Percentiles rank a stretch among this genome's conserved stretches.
Evolutionary conservation across 2,329 filamentous ascomycete species (phyloP).

Genomic region (Ploettnerulaceae sp.): DNA sequence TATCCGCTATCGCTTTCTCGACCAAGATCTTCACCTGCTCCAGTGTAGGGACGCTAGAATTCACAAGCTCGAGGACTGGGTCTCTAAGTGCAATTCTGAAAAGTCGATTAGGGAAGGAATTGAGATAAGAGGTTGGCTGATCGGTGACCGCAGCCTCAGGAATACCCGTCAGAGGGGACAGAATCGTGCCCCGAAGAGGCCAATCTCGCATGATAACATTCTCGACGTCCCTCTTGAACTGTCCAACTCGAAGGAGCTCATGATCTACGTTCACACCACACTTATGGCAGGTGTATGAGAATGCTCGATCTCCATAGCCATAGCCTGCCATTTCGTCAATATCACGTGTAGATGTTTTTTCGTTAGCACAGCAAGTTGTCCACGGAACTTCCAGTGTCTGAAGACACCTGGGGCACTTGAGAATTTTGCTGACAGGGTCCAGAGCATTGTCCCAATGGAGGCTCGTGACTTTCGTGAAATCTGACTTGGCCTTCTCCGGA

Average conservation of each 20-base stretch:
- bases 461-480: conserved; percentile 46
- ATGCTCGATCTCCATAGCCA: conserved; percentile 57
- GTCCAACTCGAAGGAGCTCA: conserved; percentile 54
- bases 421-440: conserved; percentile 43
- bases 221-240: conserved; percentile 54
- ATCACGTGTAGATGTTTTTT: conserved; percentile 35
- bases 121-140: conserved; percentile 21
- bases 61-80: conserved; percentile 39
- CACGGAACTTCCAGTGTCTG: conserved; percentile 46
- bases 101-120: conserved; percentile 54
- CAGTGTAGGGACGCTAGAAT: conserved; percentile 41
- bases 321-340: conserved; percentile 38
- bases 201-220: conserved; percentile 41
- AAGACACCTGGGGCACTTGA: conserved; percentile 54
- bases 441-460: conserved; percentile 55
- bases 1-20: conserved; percentile 41
- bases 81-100: conserved; percentile 44
- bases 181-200: conserved; percentile 65
- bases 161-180: conserved; percentile 48
- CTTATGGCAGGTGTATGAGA: conserved; percentile 44
- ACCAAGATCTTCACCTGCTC: conserved; percentile 47
- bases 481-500: conserved; percentile 38
- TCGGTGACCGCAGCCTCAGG: conserved; percentile 37
- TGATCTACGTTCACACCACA: conserved; percentile 51
- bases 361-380: conserved; percentile 47